Conservation (phyloP, 345 rosid genomes). For the Citrus reticulata region DNA sequence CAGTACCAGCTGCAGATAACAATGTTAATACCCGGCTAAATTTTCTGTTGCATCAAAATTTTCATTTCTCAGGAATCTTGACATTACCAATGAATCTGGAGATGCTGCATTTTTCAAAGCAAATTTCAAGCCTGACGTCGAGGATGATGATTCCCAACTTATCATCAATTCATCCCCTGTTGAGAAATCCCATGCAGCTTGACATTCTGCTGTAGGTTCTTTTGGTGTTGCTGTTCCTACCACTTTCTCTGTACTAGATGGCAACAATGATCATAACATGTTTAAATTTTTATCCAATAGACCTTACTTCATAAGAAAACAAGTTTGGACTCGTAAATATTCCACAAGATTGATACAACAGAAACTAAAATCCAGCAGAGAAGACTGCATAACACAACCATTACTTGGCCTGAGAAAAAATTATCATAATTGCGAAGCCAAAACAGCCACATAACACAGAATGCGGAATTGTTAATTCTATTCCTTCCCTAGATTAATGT, state of each 20-base stretch:
- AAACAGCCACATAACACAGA: background rate
- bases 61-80: background rate
- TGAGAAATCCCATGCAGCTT: conserved; percentile 74
- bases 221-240: conserved; percentile 78
- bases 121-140: conserved; percentile 31
- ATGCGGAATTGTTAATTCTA: background rate
- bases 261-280: conserved; percentile 26
- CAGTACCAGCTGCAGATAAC: conserved; percentile 43
- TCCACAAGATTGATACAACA: background rate
- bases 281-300: background rate
- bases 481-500: background rate
- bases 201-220: conserved; percentile 51
- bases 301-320: no score
- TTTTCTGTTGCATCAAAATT: background rate
- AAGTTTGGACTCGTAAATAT: no score
- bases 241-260: conserved; percentile 85
- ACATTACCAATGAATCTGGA: conserved; percentile 44
- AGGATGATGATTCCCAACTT: conserved; percentile 42
- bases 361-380: background rate
- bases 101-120: conserved; percentile 33
- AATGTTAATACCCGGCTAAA: background rate
- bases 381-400: background rate
- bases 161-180: conserved; percentile 70
- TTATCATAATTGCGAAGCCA: background rate
- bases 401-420: background rate